These are phyloP conservation scores for Prosopis cineraria DNA, from an alignment of 306 rosid species.

Conservation along the genomic window DNA sequence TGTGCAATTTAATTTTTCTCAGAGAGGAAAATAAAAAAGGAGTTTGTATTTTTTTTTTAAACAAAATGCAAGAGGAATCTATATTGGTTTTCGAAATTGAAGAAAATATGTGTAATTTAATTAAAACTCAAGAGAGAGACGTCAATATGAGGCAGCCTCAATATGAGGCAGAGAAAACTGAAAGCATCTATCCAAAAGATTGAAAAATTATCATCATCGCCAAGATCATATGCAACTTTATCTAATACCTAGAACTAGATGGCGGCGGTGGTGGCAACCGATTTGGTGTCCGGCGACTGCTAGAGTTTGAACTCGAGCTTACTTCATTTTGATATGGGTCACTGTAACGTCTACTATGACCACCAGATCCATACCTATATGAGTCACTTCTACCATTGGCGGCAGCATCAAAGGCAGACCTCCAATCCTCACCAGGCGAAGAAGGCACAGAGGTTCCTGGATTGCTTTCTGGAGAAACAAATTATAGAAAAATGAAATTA, in stretches of 20 bases:
- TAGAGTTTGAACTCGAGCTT: constrained; percentile 45
- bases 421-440: constrained; percentile 55
- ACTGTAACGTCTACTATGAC: constrained; percentile 58
- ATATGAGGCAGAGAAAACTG: constrained; percentile 28
- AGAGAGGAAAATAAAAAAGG: too few species aligned
- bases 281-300: constrained; percentile 52
- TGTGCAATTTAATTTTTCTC: too few species aligned
- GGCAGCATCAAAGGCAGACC: constrained; percentile 60
- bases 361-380: constrained; percentile 50
- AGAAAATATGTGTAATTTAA: neutral
- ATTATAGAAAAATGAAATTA: neutral
- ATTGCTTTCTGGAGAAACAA: constrained; percentile 46
- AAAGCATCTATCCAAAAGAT: constrained; percentile 32
- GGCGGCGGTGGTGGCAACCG: constrained; percentile 56
- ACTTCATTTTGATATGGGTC: constrained; percentile 56
- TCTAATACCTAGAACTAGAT: constrained; percentile 46
- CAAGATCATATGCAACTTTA: constrained; percentile 31
- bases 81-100: too few species aligned
- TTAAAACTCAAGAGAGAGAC: neutral
- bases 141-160: constrained; percentile 30
- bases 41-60: too few species aligned
- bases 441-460: constrained; percentile 42
- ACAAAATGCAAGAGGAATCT: too few species aligned
- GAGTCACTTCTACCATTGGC: constrained; percentile 41
- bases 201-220: constrained; percentile 22